Base-by-base conservation (phyloP, 164 flowering plant genomes). In the Sedum album region DNA sequence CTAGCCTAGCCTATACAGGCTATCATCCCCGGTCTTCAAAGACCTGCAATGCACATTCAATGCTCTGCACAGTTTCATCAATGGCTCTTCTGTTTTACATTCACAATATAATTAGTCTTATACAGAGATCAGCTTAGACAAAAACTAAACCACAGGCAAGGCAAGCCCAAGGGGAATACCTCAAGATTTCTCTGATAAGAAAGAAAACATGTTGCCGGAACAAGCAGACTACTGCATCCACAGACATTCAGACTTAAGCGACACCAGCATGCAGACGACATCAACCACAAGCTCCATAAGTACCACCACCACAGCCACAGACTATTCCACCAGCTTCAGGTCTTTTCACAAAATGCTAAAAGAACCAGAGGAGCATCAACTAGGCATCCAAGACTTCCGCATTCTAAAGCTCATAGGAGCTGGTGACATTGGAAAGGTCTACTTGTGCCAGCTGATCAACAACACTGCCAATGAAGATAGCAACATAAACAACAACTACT, bases 381-480 rank as follows among this genome's bases (percentile, higher is more conserved):
- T 31, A 62, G 33, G 75, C 78, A 31, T 82, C 77, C 68, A 81
- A 0, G 91, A 88, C 72, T 86, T 88, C 79, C 77, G 77, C 28
- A 77, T 88, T 1, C 73, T 86, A 20, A 80, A 86, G 41, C 81
- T 74, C 70, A 78, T 91, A 68, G 97, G 97, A 6, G 60, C 86
- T 57, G 97, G 95, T 0, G 93, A 88, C 74, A 83, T 91, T 61
- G 93, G 95, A 3, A 82, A 77, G 8, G 95, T 89, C 25, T 91
- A 86, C 66, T 86, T 91, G 67, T 89, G 93, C 79, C 73, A 71
- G 20, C 82, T 87, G n/a, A 63, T 44, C 15, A 44, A 44, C 17
- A 44, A 15, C 18, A 44, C 18, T 11, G 48, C 15, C 2, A 18
- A 11, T 11, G 48, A 44, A 15, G 18, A 13, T 11, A 44, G 4